Evolutionary conservation across 2,329 filamentous ascomycete genomes (phyloP).

Genomic region (Diaporthe amygdali): DNA sequence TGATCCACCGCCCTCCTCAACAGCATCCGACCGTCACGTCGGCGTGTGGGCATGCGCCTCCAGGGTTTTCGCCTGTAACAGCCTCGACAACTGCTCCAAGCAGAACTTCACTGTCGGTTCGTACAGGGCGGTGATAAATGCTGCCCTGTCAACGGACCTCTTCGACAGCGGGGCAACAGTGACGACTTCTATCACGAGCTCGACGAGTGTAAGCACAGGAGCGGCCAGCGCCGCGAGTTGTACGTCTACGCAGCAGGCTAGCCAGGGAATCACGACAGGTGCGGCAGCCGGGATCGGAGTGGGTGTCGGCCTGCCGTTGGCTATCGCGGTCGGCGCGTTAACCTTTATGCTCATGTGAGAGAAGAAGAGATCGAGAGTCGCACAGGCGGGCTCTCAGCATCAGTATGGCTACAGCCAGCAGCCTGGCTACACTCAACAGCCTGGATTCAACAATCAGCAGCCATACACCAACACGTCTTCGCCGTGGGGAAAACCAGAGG

Average conservation of each 20-base stretch:
- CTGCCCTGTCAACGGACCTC: neutral
- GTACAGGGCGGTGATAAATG: neutral
- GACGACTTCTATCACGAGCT: neutral
- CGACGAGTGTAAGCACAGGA: neutral
- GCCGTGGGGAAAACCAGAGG: neutral
- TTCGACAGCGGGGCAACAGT: neutral
- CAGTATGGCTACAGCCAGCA: neutral
- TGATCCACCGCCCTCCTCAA: neutral
- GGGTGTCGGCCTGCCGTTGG: neutral
- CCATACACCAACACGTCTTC: neutral
- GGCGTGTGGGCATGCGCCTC: neutral
- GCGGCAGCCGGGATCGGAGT: conserved; percentile 4
- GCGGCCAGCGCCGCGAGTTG: neutral
- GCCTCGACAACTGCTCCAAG: neutral
- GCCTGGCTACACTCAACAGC: no score
- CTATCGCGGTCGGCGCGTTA: neutral
- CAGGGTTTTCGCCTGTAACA: neutral
- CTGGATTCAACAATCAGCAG: no score
- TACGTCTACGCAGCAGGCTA: neutral
- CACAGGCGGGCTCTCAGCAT: neutral
- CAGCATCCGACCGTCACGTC: neutral
- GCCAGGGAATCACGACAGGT: neutral
- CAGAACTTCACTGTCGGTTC: neutral
- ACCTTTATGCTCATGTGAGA: neutral
- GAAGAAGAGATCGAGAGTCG: neutral